Percentiles rank a stretch among this genome's conserved stretches.
Evolutionary conservation across 1,284 basidiomycete genomes (phyloP).

Genomic region (Microbotryomycetes sp.): DNA sequence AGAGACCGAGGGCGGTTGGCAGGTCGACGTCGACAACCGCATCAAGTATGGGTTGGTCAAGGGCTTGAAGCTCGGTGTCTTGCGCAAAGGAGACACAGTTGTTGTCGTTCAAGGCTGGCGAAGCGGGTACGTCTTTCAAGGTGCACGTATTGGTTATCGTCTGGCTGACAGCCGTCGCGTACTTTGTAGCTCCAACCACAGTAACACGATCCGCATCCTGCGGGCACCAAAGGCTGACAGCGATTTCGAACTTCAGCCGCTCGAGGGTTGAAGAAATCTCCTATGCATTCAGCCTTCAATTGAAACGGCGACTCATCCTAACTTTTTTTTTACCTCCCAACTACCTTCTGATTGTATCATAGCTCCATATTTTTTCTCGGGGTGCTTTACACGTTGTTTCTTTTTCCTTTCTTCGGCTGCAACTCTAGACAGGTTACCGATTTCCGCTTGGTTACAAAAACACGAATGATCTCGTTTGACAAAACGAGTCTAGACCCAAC

Average conservation of each 20-base stretch:
- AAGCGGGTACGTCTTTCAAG: conserved; percentile 52
- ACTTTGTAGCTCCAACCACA: neutral
- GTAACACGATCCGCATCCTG: conserved; percentile 22
- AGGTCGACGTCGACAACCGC: conserved; percentile 87
- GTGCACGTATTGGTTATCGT: neutral
- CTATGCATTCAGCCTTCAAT: too few species aligned
- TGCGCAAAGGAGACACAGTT: conserved; percentile 82
- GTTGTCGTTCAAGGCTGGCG: conserved; percentile 99
- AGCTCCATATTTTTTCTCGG: too few species aligned
- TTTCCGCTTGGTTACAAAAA: neutral
- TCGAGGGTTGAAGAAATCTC: conserved; percentile 1
- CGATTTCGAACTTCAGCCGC: conserved; percentile 18
- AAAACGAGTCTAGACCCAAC: neutral
- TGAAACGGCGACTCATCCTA: too few species aligned
- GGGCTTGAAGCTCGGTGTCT: conserved; percentile 79
- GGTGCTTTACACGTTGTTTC: neutral
- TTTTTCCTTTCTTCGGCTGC: neutral
- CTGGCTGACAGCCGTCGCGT: neutral
- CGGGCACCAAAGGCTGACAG: conserved; percentile 20
- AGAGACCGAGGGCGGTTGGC: conserved; percentile 83
- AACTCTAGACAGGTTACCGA: neutral
- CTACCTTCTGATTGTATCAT: neutral
- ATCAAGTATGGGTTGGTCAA: conserved; percentile 83
- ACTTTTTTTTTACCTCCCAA: neutral
- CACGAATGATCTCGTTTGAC: neutral